phyloP scores from a whole-genome alignment of 2,329 filamentous ascomycete genomes.

The Macrophomina phaseolina region DNA sequence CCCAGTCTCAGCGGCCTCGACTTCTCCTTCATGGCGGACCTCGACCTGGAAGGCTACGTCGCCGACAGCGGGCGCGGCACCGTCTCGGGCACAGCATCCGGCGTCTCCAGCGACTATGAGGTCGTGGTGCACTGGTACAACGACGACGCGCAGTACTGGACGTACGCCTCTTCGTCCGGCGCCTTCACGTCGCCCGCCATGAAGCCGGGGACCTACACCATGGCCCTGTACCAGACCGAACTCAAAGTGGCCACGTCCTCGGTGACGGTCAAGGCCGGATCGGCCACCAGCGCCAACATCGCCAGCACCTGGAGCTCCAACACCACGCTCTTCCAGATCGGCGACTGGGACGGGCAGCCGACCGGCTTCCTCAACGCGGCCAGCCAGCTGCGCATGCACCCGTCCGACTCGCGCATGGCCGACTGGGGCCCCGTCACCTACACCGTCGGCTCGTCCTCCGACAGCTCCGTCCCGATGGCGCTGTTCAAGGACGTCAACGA shows the following conservation, averaged over 20 bases:
- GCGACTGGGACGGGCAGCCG: constrained; percentile 66
- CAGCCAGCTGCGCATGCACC: constrained; percentile 72
- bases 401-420: constrained; percentile 67
- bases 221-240: constrained; percentile 69
- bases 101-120: constrained; percentile 58
- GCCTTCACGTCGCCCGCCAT: constrained; percentile 68
- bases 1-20: constrained; percentile 55
- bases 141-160: constrained; percentile 68
- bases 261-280: constrained; percentile 63
- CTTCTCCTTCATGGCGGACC: constrained; percentile 64
- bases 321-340: constrained; percentile 65
- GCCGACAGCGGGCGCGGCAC: constrained; percentile 61
- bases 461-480: constrained; percentile 68
- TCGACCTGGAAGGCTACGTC: constrained; percentile 65
- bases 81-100: constrained; percentile 66
- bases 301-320: constrained; percentile 54
- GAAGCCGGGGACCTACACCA: constrained; percentile 72
- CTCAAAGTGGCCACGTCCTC: constrained; percentile 50
- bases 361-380: constrained; percentile 69
- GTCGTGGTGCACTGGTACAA: constrained; percentile 66
- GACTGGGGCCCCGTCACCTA: constrained; percentile 66
- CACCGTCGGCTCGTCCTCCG: constrained; percentile 62
- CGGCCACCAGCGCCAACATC: constrained; percentile 57
- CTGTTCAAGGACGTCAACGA: constrained; percentile 66
- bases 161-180: constrained; percentile 61